Base-by-base conservation (phyloP, 129 eudicot genomes). In the Lactuca saligna region DNA sequence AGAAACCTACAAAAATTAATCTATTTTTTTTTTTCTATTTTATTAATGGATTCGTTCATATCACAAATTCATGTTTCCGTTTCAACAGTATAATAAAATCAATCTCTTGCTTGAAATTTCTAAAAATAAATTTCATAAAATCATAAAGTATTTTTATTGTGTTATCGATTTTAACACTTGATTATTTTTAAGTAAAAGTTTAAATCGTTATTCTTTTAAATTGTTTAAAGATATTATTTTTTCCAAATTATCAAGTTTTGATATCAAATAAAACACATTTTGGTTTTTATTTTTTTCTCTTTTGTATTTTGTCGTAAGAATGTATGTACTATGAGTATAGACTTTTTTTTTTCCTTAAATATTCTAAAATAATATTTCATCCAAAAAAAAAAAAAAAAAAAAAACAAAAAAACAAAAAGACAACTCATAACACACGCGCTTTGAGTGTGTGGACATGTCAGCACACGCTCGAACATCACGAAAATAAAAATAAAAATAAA, bases 361-460 rank as follows among this genome's bases (percentile, higher is more conserved):
- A 46, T 46, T 46, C 8, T 8, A 9, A 42, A 8, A 42, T 8
- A 42, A 1, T 8, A 42, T 42, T 42, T 42, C 49, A 42, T 42
- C 51, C 5, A 12, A 12, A 46, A 12, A 54, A 54, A 67, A 12
- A 13, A 54, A 54, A n/a, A 17, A 59, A 38, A 53, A 42, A 25
- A 12, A 12, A 46, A 12, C 37, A 54, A 67, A 12, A 13, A 54
- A 54, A n/a, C 20, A 59, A 38, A 53, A 42, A 25, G 51, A 71
- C 76, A 70, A 20, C 75, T 70, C 58, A 70, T 15, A 62, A 58
- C 33, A 32, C 75, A 72, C 76, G 69, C 76, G 76, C 69, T 61
- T 72, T 72, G 69, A 61, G 61, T 72, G 69, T 63, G 76, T 61
- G 76, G 69, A 72, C 76, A 72, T 63, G 76, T 72, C 76, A 72